Conservation (phyloP, 768 basidiomycete genomes). For the Amanita pallidorosea region DNA sequence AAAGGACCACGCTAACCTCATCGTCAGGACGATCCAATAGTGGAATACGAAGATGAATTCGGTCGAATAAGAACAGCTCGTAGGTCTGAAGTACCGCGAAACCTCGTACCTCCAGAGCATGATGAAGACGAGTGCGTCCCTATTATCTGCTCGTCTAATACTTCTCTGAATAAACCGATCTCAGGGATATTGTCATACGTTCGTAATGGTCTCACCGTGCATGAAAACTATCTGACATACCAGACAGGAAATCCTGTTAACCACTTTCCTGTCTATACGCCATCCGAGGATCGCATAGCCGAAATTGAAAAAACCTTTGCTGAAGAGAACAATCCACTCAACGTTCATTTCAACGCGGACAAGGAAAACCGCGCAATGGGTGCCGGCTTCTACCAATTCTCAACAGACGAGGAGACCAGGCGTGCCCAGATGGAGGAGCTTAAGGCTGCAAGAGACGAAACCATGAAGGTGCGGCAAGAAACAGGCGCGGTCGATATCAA, state of each 20-base stretch:
- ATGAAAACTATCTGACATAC: slow-evolving; percentile 1
- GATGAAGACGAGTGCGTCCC: slow-evolving; percentile 44
- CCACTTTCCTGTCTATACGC: slow-evolving; percentile 84
- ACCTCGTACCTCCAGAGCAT: slow-evolving; percentile 39
- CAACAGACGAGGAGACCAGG: slow-evolving; percentile 72
- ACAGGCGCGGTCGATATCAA: slow-evolving; percentile 47
- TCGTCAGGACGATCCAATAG: slow-evolving; percentile 57
- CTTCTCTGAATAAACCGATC: slow-evolving; percentile 1
- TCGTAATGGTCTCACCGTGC: slow-evolving; percentile 9
- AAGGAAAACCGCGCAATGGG: slow-evolving; percentile 81
- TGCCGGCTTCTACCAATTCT: slow-evolving; percentile 90
- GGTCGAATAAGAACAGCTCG: slow-evolving; percentile 62
- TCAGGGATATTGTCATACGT: slow-evolving; percentile 55
- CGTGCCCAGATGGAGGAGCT: slow-evolving; percentile 78
- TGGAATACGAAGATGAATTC: slow-evolving; percentile 85
- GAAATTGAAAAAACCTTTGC: slow-evolving; percentile 61
- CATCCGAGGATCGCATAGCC: slow-evolving; percentile 67
- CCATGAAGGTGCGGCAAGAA: slow-evolving; percentile 50
- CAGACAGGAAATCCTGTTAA: slow-evolving; percentile 65
- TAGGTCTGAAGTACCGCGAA: slow-evolving; percentile 68
- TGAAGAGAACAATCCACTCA: slow-evolving; percentile 63
- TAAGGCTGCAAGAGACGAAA: slow-evolving; percentile 55
- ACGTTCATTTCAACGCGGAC: slow-evolving; percentile 73
- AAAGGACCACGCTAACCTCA: neutral
- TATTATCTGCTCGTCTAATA: slow-evolving; percentile 5